These are phyloP conservation scores for Talaromyces nanjingensis DNA, from an alignment of 495 filamentous ascomycete genomes.

Conservation along the genomic window DNA sequence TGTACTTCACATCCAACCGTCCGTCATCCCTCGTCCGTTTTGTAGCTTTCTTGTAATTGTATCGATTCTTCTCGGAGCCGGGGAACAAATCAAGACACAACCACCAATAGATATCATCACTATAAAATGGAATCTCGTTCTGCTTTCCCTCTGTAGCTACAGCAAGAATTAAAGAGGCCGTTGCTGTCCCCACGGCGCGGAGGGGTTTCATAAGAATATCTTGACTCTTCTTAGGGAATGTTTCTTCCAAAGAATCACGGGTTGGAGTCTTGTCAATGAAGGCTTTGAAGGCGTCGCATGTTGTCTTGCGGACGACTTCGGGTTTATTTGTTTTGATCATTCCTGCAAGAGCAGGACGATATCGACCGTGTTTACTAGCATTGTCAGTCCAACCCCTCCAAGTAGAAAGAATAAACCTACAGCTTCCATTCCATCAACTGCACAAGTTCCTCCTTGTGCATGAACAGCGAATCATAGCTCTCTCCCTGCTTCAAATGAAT, in stretches of 20 bases:
- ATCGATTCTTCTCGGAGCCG: slow-evolving; percentile 13
- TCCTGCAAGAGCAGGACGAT: slow-evolving; percentile 60
- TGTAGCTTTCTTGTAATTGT: slow-evolving; percentile 25
- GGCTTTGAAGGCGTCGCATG: slow-evolving; percentile 38
- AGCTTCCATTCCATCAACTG: slow-evolving; percentile 70
- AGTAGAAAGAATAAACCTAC: slow-evolving; percentile 39
- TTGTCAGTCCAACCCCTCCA: neutral
- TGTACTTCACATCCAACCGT: slow-evolving; percentile 56
- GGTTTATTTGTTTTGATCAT: slow-evolving; percentile 56
- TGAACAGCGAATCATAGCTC: slow-evolving; percentile 8
- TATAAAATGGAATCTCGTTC: slow-evolving; percentile 60
- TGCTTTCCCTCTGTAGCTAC: slow-evolving; percentile 36
- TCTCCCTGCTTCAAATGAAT: neutral
- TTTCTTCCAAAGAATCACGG: slow-evolving; percentile 10
- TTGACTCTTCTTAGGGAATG: slow-evolving; percentile 39
- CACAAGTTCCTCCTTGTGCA: slow-evolving; percentile 28
- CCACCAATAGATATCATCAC: slow-evolving; percentile 70
- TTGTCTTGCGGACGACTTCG: slow-evolving; percentile 31
- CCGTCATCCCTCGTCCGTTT: slow-evolving; percentile 24
- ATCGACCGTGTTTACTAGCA: slow-evolving; percentile 55
- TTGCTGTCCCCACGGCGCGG: slow-evolving; percentile 65
- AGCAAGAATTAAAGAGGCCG: slow-evolving; percentile 63
- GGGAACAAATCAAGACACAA: slow-evolving; percentile 34
- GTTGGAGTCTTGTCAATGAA: slow-evolving; percentile 12
- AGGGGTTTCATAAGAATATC: slow-evolving; percentile 43